These are phyloP conservation scores for Chalciporus pseudorubinellus DNA, from an alignment of 768 basidiomycete species.

Conservation along the genomic window DNA sequence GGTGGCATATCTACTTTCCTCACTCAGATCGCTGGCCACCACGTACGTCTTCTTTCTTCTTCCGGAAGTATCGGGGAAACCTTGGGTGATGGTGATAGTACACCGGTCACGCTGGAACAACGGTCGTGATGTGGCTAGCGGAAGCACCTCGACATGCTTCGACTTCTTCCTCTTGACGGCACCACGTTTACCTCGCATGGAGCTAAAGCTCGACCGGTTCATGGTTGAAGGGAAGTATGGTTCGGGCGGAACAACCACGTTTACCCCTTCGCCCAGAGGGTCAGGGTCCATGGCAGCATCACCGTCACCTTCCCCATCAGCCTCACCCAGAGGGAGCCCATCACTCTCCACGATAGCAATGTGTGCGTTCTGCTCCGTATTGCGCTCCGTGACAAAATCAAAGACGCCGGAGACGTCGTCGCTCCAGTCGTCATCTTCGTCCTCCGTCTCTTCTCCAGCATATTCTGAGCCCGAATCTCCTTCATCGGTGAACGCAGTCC, in stretches of 20 bases:
- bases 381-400: conserved; percentile 80
- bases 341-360: conserved; percentile 32
- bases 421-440: conserved; percentile 59
- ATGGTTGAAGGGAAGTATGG: conserved; percentile 79
- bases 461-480: conserved; percentile 66
- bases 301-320: conserved; percentile 46
- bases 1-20: conserved; percentile 91
- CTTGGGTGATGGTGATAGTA: conserved; percentile 86
- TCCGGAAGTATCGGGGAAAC: conserved; percentile 62
- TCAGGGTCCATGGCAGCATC: conserved; percentile 65
- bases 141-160: conserved; percentile 60
- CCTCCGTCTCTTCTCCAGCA: conserved; percentile 46
- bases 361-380: conserved; percentile 82
- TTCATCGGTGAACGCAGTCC: conserved; percentile 60
- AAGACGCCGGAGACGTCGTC: conserved; percentile 56
- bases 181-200: conserved; percentile 31
- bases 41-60: conserved; percentile 70
- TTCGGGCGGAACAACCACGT: conserved; percentile 80
- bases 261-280: conserved; percentile 89
- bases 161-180: conserved; percentile 57
- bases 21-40: conserved; percentile 91
- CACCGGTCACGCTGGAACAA: conserved; percentile 89
- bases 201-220: conserved; percentile 48
- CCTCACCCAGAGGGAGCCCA: conserved; percentile 15
- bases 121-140: conserved; percentile 70